Evolutionary conservation across 169 alveolate species (phyloP).

Genomic region (Eimeria zaria): DNA sequence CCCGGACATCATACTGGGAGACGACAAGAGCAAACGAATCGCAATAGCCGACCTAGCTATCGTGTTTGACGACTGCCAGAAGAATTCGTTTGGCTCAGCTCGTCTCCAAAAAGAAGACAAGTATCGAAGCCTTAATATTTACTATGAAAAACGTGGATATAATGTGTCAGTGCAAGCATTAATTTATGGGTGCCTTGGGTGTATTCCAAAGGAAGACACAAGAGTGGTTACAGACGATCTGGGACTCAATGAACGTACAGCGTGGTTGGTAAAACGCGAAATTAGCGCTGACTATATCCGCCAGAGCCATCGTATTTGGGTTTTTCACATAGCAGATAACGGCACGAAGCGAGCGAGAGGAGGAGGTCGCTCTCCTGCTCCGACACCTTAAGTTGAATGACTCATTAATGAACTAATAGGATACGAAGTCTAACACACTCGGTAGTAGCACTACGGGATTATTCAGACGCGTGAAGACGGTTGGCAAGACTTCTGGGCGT

Average conservation of each 20-base stretch:
- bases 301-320: not conserved
- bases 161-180: no score
- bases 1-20: not conserved
- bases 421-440: no score
- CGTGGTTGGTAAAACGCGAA: no score
- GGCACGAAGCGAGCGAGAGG: not conserved
- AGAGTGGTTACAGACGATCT: not conserved
- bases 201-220: not conserved
- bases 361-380: not conserved
- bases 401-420: no score
- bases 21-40: not conserved
- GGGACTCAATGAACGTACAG: not conserved
- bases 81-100: not conserved
- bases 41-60: not conserved
- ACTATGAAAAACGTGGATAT: no score
- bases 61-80: not conserved
- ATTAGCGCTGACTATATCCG: not conserved
- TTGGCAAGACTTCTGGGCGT: no score
- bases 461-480: no score
- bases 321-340: not conserved
- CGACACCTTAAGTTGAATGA: not conserved
- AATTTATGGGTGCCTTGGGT: not conserved
- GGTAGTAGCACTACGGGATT: no score
- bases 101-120: not conserved
- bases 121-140: no score